Percentiles rank a stretch among this genome's conserved stretches.
These are phyloP conservation scores for Globisporangium yorkense DNA, from an alignment of 352 stramenopile genomes.

Conservation along the genomic window DNA sequence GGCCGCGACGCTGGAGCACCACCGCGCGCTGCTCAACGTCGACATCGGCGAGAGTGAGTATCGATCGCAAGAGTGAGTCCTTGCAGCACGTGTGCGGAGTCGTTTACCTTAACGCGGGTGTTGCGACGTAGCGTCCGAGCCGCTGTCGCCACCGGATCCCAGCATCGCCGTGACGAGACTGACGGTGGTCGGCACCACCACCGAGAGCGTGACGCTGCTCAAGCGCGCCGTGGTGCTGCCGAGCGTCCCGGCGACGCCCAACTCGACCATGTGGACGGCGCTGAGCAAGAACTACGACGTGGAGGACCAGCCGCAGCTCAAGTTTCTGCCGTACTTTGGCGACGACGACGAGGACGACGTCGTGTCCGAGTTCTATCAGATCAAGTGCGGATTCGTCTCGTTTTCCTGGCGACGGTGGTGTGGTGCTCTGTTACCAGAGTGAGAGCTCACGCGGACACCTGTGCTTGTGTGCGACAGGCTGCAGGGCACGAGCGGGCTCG, in stretches of 20 bases:
- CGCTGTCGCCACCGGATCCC: constrained; percentile 14
- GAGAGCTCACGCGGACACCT: neutral
- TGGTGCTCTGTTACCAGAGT: neutral
- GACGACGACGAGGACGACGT: constrained; percentile 84
- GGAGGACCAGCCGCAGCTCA: constrained; percentile 82
- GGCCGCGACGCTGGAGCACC: constrained; percentile 14
- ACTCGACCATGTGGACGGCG: constrained; percentile 70
- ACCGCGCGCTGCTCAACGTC: constrained; percentile 40
- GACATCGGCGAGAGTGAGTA: constrained; percentile 41
- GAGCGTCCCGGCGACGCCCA: constrained; percentile 39
- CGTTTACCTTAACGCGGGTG: neutral
- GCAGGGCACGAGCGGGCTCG: constrained; percentile 55
- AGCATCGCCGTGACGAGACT: constrained; percentile 18
- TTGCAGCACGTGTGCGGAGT: neutral
- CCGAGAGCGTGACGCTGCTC: constrained; percentile 19
- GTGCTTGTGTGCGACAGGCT: constrained; percentile 23
- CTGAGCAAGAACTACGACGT: constrained; percentile 80
- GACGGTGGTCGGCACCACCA: constrained; percentile 21
- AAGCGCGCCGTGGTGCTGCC: constrained; percentile 44
- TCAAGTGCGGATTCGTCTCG: constrained; percentile 39
- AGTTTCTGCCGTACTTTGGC: constrained; percentile 63
- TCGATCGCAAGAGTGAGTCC: too few relatives aligned
- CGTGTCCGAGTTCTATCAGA: constrained; percentile 79
- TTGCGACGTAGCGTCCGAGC: constrained; percentile 36
- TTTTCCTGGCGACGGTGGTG: neutral